Conservation (phyloP, 805 yeast species). For the Yamadazyma sp. region DNA sequence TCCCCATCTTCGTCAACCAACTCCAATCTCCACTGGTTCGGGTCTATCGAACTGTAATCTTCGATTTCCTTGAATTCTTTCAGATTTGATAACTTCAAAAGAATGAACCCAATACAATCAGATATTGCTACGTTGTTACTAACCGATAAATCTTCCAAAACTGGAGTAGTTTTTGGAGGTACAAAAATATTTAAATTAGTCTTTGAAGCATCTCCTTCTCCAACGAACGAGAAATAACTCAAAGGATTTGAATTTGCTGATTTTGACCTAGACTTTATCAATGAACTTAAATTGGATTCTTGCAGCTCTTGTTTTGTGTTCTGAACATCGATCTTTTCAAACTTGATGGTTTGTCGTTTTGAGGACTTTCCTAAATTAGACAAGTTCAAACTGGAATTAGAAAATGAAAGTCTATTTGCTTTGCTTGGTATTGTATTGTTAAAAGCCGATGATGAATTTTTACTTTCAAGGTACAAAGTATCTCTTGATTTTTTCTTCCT, state of each 20-base stretch:
- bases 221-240: conserved; percentile 35
- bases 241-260: conserved; percentile 42
- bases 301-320: conserved; percentile 5
- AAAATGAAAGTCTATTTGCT: not conserved
- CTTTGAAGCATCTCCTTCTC: conserved; percentile 1
- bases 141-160: conserved; percentile 20
- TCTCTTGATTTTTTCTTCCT: conserved; percentile 8
- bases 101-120: conserved; percentile 41
- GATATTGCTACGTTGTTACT: conserved; percentile 27
- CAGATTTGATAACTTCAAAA: conserved; percentile 25
- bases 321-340: conserved; percentile 20
- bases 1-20: conserved; percentile 94
- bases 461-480: conserved; percentile 4
- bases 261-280: conserved; percentile 38
- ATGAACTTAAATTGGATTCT: conserved; percentile 38
- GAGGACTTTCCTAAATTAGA: not conserved
- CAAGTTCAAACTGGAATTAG: not conserved
- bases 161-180: conserved; percentile 30
- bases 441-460: not conserved
- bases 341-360: conserved; percentile 11
- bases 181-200: conserved; percentile 24
- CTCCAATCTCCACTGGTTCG: conserved; percentile 72
- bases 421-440: conserved; percentile 3
- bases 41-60: conserved; percentile 32
- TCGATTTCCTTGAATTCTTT: conserved; percentile 14